Percentiles rank a stretch among this genome's conserved stretches.
phyloP scores from a whole-genome alignment of 495 filamentous ascomycete genomes.

The Platismatia glauca region DNA sequence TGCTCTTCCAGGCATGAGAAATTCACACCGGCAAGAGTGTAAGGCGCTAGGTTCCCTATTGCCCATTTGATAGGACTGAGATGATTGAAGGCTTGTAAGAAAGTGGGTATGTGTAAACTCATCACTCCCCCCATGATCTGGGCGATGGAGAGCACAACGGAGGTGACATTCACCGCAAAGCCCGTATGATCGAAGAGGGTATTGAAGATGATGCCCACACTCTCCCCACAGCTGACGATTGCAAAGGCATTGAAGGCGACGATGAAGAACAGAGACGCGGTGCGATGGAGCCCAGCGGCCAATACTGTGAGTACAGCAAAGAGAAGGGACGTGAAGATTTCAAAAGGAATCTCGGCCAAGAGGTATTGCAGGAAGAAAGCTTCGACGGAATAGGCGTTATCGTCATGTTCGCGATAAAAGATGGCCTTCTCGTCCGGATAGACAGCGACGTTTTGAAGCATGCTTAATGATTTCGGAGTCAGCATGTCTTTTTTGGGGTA shows the following conservation, averaged over 20 bases:
- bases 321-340: conserved; percentile 52
- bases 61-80: conserved; percentile 61
- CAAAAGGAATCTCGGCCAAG: conserved; percentile 58
- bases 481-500: too few relatives aligned
- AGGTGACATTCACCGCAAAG: conserved; percentile 62
- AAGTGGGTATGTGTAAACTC: conserved; percentile 53
- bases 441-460: conserved; percentile 68
- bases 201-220: conserved; percentile 70
- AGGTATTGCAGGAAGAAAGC: conserved; percentile 63
- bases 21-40: conserved; percentile 42
- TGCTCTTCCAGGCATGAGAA: conserved; percentile 52
- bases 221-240: conserved; percentile 64
- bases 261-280: conserved; percentile 53
- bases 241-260: conserved; percentile 59
- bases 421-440: conserved; percentile 49
- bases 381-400: conserved; percentile 55
- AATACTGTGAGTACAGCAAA: conserved; percentile 52
- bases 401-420: conserved; percentile 34
- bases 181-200: conserved; percentile 65
- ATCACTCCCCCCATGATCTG: conserved; percentile 61
- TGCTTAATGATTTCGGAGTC: too few relatives aligned
- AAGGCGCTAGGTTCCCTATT: conserved; percentile 53
- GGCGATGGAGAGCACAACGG: conserved; percentile 53
- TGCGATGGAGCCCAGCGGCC: conserved; percentile 54
- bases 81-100: conserved; percentile 60